Evolutionary conservation across 768 basidiomycete species (phyloP).

Genomic region (Russula abietina): DNA sequence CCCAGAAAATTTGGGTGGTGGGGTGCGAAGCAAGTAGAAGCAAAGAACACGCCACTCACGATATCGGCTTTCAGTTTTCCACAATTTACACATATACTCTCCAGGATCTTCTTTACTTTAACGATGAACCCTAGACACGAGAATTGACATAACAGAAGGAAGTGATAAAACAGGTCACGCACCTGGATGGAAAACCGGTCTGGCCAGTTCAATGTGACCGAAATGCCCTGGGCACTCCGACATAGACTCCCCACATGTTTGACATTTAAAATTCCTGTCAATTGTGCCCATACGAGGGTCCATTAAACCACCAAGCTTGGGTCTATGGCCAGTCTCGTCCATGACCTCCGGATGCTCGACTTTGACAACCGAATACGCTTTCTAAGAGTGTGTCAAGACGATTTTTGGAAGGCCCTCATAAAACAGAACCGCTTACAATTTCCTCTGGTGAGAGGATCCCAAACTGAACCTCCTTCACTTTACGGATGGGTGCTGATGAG

Average conservation of each 20-base stretch:
- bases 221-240: conserved; percentile 99
- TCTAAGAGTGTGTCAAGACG: conserved; percentile 46
- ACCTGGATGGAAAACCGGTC: conserved; percentile 98
- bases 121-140: conserved; percentile 72
- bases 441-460: conserved; percentile 98
- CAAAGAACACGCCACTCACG: conserved; percentile 78
- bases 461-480: conserved; percentile 97
- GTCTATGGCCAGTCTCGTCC: conserved; percentile 88
- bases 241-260: conserved; percentile 99
- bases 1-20: conserved; percentile 96
- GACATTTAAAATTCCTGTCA: conserved; percentile 97
- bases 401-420: background rate
- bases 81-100: conserved; percentile 98
- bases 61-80: conserved; percentile 96
- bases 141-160: background rate
- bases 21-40: conserved; percentile 88
- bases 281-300: conserved; percentile 98
- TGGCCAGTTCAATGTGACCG: conserved; percentile 94
- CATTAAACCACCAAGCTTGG: conserved; percentile 92
- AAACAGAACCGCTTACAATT: conserved; percentile 61
- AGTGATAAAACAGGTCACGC: conserved; percentile 30
- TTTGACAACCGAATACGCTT: conserved; percentile 98
- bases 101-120: conserved; percentile 99
- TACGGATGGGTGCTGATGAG: conserved; percentile 90
- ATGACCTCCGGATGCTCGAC: conserved; percentile 98